Percentiles rank a stretch among this genome's conserved stretches.
These are phyloP conservation scores for Monosporascus sp. DNA, from an alignment of 2,329 filamentous ascomycete species.

Conservation along the genomic window DNA sequence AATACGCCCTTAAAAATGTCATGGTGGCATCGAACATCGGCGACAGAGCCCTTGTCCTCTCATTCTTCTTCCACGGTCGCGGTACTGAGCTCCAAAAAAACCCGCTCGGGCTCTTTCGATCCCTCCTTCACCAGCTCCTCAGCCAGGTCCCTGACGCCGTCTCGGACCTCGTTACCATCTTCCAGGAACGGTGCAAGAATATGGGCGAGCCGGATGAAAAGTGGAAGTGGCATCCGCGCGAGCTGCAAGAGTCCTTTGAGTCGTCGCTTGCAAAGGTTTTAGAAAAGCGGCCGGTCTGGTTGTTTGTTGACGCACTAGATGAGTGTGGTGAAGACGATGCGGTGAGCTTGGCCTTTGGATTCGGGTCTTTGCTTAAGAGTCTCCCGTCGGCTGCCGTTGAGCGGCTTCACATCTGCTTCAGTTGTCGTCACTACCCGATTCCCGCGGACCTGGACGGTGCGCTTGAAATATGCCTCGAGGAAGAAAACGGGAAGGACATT, in stretches of 20 bases:
- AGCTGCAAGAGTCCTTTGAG: constrained; percentile 30
- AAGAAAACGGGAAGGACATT: constrained; percentile 13
- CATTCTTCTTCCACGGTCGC: constrained; percentile 46
- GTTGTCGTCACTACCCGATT: too few species aligned
- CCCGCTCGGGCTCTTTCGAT: constrained; percentile 43
- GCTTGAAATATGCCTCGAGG: too few species aligned
- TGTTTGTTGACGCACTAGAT: constrained; percentile 35
- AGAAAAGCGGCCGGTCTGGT: constrained; percentile 2
- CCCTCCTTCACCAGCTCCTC: constrained; percentile 42
- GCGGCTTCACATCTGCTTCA: not conserved
- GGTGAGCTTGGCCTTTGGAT: too few species aligned
- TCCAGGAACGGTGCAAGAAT: too few species aligned
- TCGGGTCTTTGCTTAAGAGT: constrained; percentile 33
- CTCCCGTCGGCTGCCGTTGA: constrained; percentile 32
- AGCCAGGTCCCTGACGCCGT: not conserved
- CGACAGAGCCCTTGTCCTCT: constrained; percentile 21
- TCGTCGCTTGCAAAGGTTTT: not conserved
- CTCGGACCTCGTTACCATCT: too few species aligned
- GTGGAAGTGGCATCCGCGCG: constrained; percentile 11
- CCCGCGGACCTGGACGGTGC: too few species aligned
- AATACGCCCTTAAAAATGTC: constrained; percentile 25
- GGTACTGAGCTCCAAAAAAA: constrained; percentile 40
- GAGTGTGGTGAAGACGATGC: constrained; percentile 36
- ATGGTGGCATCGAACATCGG: constrained; percentile 11
- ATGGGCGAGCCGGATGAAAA: too few species aligned